A percentile compares a stretch with the other conserved stretches of the same genome.
These are phyloP conservation scores for Tulasnella sp. DNA, from an alignment of 768 basidiomycete genomes.

Conservation along the genomic window DNA sequence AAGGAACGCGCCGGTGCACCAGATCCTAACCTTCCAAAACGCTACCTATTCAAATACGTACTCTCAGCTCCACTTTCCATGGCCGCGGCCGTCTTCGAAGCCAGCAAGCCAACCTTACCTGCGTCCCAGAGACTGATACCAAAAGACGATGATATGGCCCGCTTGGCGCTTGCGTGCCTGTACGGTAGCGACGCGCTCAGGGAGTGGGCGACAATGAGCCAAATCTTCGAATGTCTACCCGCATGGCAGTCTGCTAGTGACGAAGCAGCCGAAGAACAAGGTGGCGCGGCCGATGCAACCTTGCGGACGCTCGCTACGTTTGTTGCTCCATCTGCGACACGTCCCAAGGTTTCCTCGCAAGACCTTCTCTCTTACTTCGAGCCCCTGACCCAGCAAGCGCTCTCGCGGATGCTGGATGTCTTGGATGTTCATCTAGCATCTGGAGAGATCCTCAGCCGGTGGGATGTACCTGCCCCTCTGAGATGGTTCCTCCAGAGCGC, in stretches of 20 bases:
- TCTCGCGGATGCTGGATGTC: slow-evolving; percentile 79
- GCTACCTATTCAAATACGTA: slow-evolving; percentile 60
- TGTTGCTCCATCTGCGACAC: slow-evolving; percentile 59
- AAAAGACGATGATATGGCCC: slow-evolving; percentile 72
- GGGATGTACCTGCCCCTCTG: slow-evolving; percentile 72
- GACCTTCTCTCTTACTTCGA: slow-evolving; percentile 76
- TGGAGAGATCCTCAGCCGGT: slow-evolving; percentile 82
- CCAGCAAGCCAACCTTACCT: slow-evolving; percentile 81
- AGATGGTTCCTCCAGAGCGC: slow-evolving; percentile 85
- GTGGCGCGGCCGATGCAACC: slow-evolving; percentile 72
- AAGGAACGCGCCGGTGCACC: slow-evolving; percentile 69
- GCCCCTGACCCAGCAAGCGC: slow-evolving; percentile 56
- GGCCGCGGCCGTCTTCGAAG: slow-evolving; percentile 70
- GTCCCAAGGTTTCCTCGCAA: slow-evolving; percentile 42
- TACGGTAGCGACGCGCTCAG: slow-evolving; percentile 68
- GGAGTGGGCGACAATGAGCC: slow-evolving; percentile 76
- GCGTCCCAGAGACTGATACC: slow-evolving; percentile 58
- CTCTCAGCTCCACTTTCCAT: slow-evolving; percentile 55
- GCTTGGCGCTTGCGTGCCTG: slow-evolving; percentile 75
- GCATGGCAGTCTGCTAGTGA: slow-evolving; percentile 58
- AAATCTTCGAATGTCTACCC: slow-evolving; percentile 91
- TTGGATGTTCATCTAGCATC: slow-evolving; percentile 91
- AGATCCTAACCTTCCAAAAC: slow-evolving; percentile 52
- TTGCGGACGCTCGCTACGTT: slow-evolving; percentile 69
- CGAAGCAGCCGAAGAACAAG: slow-evolving; percentile 45